Evolutionary conservation across 805 yeast species (phyloP), one percentile per base, ranked within the genome.

Genomic region (Teunomyces lycoperdinae): DNA sequence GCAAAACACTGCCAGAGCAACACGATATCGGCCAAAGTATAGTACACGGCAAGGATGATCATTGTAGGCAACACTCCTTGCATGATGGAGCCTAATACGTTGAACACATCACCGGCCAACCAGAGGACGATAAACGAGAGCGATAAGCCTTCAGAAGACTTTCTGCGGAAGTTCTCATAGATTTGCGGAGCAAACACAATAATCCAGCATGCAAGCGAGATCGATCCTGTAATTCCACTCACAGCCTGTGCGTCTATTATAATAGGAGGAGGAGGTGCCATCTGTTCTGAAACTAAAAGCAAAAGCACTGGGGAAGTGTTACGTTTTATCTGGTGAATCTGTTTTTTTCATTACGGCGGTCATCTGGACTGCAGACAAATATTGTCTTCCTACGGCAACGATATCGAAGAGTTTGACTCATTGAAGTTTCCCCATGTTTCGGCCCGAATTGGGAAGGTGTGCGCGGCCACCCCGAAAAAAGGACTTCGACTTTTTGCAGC

Each of bases 161-260:
- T 84, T 60, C 98, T 73, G 51, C 78, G 76, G 61, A 88, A 90
- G 55, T 91, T 92, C 62, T 94, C 97, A 66, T 89, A 91, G 40
- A 94, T 86, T 63, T 92, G 98, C 9, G 98, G 98, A 33, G 96
- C 95, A 74, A 94, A 92, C 13, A 92, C 99, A 43, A 94, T 91
- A 50, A 94, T 85, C 99, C 99, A 92, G 65, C 97, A 94, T 11
- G 97, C 96, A 42, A 92, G 80, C 14, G 98, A 92, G 31, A 94
- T 89, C 9, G 96, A 89, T 50, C 86, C 88, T 14, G 87, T 82
- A 47, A 87, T 85, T 5, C 92, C 94, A 59, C 89, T 82, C 14
- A 87, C 81, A 13, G 87, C 87, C 53, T 81, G 80, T 13, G 88
- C 83, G 54, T 81, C 85, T 46, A 84, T 71, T 27, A 78, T 76